Percentiles rank a stretch among this genome's conserved stretches.
Evolutionary conservation across 192 early-diverging fungal genomes (phyloP).

Genomic region (Gamsiella multidivaricata): DNA sequence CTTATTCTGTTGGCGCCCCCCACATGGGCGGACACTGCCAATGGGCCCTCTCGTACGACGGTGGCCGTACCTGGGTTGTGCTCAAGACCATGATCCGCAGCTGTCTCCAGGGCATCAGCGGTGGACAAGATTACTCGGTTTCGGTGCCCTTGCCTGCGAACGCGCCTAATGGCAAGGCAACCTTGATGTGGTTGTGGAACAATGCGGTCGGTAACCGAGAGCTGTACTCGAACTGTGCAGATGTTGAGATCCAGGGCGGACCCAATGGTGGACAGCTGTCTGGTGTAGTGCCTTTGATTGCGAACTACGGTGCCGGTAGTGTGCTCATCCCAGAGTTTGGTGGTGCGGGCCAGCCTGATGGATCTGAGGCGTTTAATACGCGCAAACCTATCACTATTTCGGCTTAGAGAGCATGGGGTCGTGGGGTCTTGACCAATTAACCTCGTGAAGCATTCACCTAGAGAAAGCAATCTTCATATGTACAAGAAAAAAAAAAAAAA

Average conservation of each 20-base stretch:
- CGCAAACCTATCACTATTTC: conserved; percentile 21
- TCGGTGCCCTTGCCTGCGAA: conserved; percentile 44
- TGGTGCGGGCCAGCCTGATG: conserved; percentile 33
- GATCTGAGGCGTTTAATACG: conserved; percentile 2
- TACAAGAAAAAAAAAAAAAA: too few relatives aligned
- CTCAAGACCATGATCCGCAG: conserved; percentile 64
- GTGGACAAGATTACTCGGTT: conserved; percentile 4
- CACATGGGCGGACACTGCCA: conserved; percentile 74
- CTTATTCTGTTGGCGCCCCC: conserved; percentile 59
- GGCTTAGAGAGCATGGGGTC: too few relatives aligned
- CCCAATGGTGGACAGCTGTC: conserved; percentile 37
- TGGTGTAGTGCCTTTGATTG: conserved; percentile 47
- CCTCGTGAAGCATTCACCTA: too few relatives aligned
- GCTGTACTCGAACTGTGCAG: conserved; percentile 78
- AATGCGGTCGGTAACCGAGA: conserved; percentile 77
- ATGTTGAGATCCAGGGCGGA: conserved; percentile 65
- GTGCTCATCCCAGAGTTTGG: conserved; percentile 49
- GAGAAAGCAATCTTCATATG: too few relatives aligned
- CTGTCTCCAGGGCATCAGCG: too few relatives aligned
- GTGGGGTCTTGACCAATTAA: too few relatives aligned
- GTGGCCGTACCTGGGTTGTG: conserved; percentile 70
- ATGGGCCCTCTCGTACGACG: conserved; percentile 72
- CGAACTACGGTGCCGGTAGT: conserved; percentile 51
- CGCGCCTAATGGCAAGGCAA: conserved; percentile 36
- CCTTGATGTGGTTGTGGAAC: conserved; percentile 71